Evolutionary conservation across 1,284 basidiomycete genomes (phyloP), one percentile per base, ranked within the genome.

Genomic region (Melampsora larici-populina): DNA sequence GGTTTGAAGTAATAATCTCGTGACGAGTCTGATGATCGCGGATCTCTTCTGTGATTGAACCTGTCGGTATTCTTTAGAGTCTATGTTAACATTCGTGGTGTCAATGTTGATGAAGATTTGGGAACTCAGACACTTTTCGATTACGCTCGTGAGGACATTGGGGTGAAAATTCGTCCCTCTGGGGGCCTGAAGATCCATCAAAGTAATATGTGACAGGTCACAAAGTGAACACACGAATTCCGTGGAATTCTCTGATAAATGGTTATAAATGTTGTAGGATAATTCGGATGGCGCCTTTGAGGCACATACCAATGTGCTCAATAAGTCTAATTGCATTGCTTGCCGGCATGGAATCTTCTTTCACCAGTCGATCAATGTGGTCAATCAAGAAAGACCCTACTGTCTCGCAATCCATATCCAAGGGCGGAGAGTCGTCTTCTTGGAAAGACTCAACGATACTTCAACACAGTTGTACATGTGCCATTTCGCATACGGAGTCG

Each of bases 1-100:
- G 26, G 76, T 78, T 48, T 78, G 76, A 58, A 70, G 64, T 31
- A 78, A 46, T 6, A 78, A 31, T 48, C 76, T 55, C n/a, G 68
- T 70, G 24, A 70, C 33, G 36, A 78, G 66, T 60, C 76, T 78
- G 62, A 78, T 65, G 31, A 78, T 65, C 58, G 76, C 43, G 5
- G 69, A 62, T 48, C 69, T 58, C 21, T 46, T 36, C 13, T 48
- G 55, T 51, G 67, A 77, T 70, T 70, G 68, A 31, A 67, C 46
- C 46, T 63, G 26, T 46, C 69, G 67, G 17, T 65, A 65, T 33
- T 62, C 31, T 66, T 78, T 65, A 31, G 48, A 33, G 26, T 46
- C 40, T 36, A 29, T 6, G 31, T 66, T 49, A 46, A 60, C 26
- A 51, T 58, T 40, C 26, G 43, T 31, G 33, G 26, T 43, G 29